Base-by-base conservation (phyloP, 345 rosid genomes). In the Angophora floribunda region DNA sequence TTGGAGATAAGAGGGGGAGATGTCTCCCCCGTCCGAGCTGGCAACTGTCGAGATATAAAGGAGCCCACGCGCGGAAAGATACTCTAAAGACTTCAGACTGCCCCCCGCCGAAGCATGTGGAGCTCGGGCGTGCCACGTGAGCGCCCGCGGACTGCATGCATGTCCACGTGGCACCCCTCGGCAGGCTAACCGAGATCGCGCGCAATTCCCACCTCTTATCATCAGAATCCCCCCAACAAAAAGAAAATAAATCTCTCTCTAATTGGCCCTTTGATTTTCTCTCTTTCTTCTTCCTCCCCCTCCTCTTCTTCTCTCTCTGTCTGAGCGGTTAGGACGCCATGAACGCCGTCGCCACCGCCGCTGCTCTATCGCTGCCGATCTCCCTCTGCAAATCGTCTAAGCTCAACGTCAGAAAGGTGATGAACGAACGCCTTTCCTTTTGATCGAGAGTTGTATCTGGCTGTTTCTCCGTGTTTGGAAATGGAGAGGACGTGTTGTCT, bases 131-230 rank as follows among this genome's bases (percentile, higher is more conserved):
- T 13, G 95, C 96, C 99, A 96, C 96, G 95, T 90, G 93, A 87
- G 7, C 24, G 7, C 45, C 87, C 55, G 19, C 3, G 2, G 24
- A 16, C 78, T 87, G 91, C 90, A 88, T 87, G 86, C 80, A 14
- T 59, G 2, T 91, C 93, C 98, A 97, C 96, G 94, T 96, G 99
- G 94, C 98, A 88, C 6, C 7, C 85, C 45, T 4, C 87, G 90
- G 97, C 84, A 95, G 99, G 99, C 86, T 90, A 91, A 44, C 89
- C 87, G 86, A 94, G 99, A 97, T 97, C 94, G 95, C 99, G 94
- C 89, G 91, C 24, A 91, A 89, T 88, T 78, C 94, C 89, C 85
- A 52, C 93, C 95, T 91, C 98, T 97, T 97, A 96, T 97, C 99
- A 90, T 90, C 95, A 94, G 89, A 93, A 88, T 87, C 93, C 16